phyloP scores from a whole-genome alignment of 2,329 filamentous ascomycete genomes.

The Aotearoamyces nothofagi region DNA sequence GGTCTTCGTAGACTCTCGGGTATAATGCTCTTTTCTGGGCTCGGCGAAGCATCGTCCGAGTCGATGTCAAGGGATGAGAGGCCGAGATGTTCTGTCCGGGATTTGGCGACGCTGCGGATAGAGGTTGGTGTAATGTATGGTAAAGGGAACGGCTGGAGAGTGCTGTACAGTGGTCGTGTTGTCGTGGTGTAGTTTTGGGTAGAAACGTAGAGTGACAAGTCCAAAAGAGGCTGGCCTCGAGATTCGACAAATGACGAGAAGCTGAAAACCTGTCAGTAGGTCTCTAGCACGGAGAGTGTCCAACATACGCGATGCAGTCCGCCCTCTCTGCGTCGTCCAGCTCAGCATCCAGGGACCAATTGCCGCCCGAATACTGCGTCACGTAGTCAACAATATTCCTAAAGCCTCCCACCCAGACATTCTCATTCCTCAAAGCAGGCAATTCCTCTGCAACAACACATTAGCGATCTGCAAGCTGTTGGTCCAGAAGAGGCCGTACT shows the following conservation, averaged over 20 bases:
- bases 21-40: constrained; percentile 20
- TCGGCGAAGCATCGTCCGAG: constrained; percentile 21
- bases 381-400: constrained; percentile 36
- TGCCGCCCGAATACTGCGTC: constrained; percentile 23
- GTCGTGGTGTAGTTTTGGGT: constrained; percentile 69
- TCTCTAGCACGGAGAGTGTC: too few relatives aligned
- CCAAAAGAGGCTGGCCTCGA: constrained; percentile 62
- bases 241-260: constrained; percentile 55
- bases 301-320: constrained; percentile 25
- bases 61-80: constrained; percentile 54
- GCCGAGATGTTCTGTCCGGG: constrained; percentile 53
- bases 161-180: constrained; percentile 69
- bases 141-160: constrained; percentile 69
- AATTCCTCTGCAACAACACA: constrained; percentile 31
- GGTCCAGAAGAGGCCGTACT: constrained; percentile 35
- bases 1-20: constrained; percentile 17
- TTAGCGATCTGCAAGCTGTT: not conserved
- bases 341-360: constrained; percentile 30
- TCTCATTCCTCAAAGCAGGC: constrained; percentile 38
- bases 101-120: constrained; percentile 54
- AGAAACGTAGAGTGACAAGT: constrained; percentile 81
- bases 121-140: constrained; percentile 74
- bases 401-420: constrained; percentile 35
- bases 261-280: constrained; percentile 38
- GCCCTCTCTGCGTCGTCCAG: constrained; percentile 22